Percentiles rank a stretch among this genome's conserved stretches.
phyloP scores from a whole-genome alignment of 192 early-diverging fungal species.

The Coemansia erecta region DNA sequence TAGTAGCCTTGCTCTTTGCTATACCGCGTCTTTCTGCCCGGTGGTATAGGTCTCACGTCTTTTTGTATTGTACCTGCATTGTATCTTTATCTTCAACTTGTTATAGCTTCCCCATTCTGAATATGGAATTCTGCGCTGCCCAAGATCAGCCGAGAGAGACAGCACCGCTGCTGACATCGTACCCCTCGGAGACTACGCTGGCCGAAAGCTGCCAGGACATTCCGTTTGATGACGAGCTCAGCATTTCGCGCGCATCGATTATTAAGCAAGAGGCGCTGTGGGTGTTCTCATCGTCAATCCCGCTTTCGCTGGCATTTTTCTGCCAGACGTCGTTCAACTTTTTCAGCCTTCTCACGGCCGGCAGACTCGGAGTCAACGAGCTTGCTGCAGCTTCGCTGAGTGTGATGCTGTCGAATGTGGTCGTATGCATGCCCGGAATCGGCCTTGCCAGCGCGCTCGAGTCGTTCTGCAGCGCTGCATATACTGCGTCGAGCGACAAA shows the following conservation, averaged over 20 bases:
- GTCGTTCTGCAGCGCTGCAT: constrained; percentile 40
- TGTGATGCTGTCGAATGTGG: constrained; percentile 67
- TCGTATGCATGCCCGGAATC: constrained; percentile 64
- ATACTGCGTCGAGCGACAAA: constrained; percentile 43
- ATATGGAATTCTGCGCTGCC: background rate
- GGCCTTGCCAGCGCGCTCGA: constrained; percentile 60
- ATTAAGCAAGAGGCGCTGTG: constrained; percentile 36
- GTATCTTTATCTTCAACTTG: too few species aligned
- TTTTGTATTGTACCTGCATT: too few species aligned
- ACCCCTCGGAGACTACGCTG: constrained; percentile 36
- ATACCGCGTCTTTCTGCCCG: too few species aligned
- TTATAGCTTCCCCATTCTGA: background rate
- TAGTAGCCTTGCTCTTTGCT: too few species aligned
- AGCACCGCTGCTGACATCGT: constrained; percentile 14
- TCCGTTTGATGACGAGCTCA: constrained; percentile 22
- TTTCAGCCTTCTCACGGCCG: constrained; percentile 62
- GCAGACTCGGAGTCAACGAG: constrained; percentile 63
- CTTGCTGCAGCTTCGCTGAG: constrained; percentile 67
- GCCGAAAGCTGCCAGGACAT: constrained; percentile 6
- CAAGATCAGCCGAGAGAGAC: background rate
- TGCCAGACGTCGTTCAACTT: constrained; percentile 66
- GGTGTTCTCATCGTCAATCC: constrained; percentile 42
- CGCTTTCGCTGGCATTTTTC: constrained; percentile 61
- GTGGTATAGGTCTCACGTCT: too few species aligned
- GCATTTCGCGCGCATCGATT: constrained; percentile 13